phyloP scores from a whole-genome alignment of 441 rosid genomes.

The Hura crepitans region DNA sequence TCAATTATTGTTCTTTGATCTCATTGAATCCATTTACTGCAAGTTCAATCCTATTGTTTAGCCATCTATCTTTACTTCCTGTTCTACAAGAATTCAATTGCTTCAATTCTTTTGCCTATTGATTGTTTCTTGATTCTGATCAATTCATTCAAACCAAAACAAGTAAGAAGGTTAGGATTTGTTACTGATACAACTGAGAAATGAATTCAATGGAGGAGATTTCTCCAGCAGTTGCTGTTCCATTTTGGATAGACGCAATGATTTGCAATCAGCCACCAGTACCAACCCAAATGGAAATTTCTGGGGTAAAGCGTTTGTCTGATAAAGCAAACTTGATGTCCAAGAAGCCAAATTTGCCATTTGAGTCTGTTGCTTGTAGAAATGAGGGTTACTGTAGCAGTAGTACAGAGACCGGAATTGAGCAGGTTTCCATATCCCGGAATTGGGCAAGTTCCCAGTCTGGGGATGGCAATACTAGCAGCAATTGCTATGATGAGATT shows the following conservation, averaged over 20 bases:
- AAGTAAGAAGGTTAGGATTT: slow-evolving; percentile 16
- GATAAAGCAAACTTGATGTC: slow-evolving; percentile 30
- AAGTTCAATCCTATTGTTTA: background rate
- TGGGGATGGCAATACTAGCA: slow-evolving; percentile 30
- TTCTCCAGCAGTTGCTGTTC: slow-evolving; percentile 38
- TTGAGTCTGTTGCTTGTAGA: slow-evolving; percentile 24
- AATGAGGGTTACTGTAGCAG: slow-evolving; percentile 28
- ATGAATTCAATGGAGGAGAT: slow-evolving; percentile 50
- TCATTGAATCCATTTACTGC: background rate
- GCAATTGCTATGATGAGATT: slow-evolving; percentile 29
- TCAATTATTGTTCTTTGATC: slow-evolving; percentile 5
- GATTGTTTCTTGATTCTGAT: background rate
- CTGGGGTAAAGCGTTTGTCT: slow-evolving; percentile 32
- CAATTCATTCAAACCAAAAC: background rate
- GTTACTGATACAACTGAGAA: slow-evolving; percentile 12
- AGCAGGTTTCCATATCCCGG: background rate
- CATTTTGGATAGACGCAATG: slow-evolving; percentile 39
- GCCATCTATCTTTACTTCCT: background rate
- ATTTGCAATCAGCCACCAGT: slow-evolving; percentile 31
- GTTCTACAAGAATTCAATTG: background rate
- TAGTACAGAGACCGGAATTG: slow-evolving; percentile 28
- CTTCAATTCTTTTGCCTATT: background rate
- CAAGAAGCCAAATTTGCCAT: slow-evolving; percentile 27
- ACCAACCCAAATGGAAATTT: slow-evolving; percentile 31
- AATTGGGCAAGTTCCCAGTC: slow-evolving; percentile 21